Conservation (phyloP, 2,329 filamentous ascomycete species). For the Monosporascus sp. region DNA sequence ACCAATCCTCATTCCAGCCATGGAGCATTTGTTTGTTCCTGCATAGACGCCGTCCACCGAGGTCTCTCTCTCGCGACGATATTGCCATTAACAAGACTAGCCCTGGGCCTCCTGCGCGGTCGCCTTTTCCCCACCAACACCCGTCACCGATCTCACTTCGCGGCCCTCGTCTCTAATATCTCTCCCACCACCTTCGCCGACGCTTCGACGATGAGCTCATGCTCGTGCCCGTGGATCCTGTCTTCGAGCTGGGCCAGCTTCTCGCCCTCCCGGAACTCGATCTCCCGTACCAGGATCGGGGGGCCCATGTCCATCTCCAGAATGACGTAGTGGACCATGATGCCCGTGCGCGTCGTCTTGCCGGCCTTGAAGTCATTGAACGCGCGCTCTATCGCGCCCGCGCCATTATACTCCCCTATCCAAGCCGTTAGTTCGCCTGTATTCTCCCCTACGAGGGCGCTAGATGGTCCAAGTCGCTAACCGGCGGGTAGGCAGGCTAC, state of each 20-base stretch:
- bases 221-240: conserved; percentile 72
- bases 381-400: conserved; percentile 64
- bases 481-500: neutral
- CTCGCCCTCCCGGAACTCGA: conserved; percentile 61
- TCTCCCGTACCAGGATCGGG: conserved; percentile 65
- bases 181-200: conserved; percentile 31
- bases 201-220: conserved; percentile 73
- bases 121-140: too few relatives aligned
- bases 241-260: conserved; percentile 60
- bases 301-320: conserved; percentile 73
- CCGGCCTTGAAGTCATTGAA: conserved; percentile 54
- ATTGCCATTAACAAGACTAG: too few relatives aligned
- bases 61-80: too few relatives aligned
- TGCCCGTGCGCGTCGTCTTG: conserved; percentile 65
- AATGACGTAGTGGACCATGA: conserved; percentile 87
- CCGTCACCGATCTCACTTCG: neutral
- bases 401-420: conserved; percentile 61
- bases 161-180: neutral
- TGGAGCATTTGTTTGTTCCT: too few relatives aligned
- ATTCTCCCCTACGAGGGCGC: conserved; percentile 23
- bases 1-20: too few relatives aligned
- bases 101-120: too few relatives aligned
- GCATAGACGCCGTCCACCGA: too few relatives aligned
- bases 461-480: neutral
- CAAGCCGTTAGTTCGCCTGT: conserved; percentile 59